phyloP scores from a whole-genome alignment of 441 rosid genomes.

The Melastoma candidum region DNA sequence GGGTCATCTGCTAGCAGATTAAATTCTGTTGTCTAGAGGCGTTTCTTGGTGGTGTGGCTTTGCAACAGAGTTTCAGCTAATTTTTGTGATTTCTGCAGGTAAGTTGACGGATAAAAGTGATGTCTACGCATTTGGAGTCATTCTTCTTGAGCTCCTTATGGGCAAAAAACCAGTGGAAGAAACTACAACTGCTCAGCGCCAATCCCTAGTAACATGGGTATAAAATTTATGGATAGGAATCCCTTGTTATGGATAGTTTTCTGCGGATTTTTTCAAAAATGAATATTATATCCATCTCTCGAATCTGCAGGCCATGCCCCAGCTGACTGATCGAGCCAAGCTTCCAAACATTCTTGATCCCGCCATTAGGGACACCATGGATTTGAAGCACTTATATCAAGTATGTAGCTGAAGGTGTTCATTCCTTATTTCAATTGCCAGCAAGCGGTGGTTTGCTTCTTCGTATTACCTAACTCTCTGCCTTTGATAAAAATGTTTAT shows the following conservation, averaged over 20 bases:
- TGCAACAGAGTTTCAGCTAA: too few species aligned
- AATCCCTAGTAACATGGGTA: conserved; percentile 13
- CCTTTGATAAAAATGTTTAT: not conserved
- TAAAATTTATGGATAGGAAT: not conserved
- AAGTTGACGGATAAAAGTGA: conserved; percentile 14
- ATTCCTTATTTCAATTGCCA: not conserved
- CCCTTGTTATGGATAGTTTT: not conserved
- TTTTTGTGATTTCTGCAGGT: conserved; percentile 2
- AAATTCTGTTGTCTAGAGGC: too few species aligned
- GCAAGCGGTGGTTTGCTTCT: not conserved
- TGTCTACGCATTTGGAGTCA: conserved; percentile 12
- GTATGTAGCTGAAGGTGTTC: not conserved
- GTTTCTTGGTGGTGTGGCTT: too few species aligned
- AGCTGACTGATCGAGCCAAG: conserved; percentile 14
- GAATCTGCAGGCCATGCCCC: conserved; percentile 10
- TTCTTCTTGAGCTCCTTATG: conserved; percentile 11
- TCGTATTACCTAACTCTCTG: not conserved
- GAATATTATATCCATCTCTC: too few species aligned
- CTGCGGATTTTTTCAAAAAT: not conserved
- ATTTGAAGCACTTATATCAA: conserved; percentile 12
- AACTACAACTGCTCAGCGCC: conserved; percentile 12
- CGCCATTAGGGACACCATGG: conserved; percentile 7
- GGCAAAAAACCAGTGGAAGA: conserved; percentile 13
- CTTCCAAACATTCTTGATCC: conserved; percentile 15
- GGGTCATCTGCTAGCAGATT: too few species aligned